A percentile compares a stretch with the other conserved stretches of the same genome.
phyloP scores from a whole-genome alignment of 2,329 filamentous ascomycete species.

The Chalaropsis thielavioides region DNA sequence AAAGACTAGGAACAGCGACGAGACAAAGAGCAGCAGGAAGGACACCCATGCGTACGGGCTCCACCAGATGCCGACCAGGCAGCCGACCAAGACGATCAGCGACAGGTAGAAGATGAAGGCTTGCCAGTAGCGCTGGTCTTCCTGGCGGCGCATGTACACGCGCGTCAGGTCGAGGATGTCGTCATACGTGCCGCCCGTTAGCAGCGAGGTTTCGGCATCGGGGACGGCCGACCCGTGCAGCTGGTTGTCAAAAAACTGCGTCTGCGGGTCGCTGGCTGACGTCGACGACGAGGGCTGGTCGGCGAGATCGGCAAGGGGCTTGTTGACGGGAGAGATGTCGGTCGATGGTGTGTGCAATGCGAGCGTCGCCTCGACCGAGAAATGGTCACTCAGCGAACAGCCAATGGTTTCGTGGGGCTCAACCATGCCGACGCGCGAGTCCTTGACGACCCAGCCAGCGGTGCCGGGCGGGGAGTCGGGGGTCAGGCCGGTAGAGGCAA shows the following conservation, averaged over 20 bases:
- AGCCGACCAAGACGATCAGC: slow-evolving; percentile 53
- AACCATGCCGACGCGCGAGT: slow-evolving; percentile 62
- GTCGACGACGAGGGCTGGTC: slow-evolving; percentile 18
- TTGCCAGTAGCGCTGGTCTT: slow-evolving; percentile 55
- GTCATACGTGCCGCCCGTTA: slow-evolving; percentile 31
- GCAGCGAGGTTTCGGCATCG: slow-evolving; percentile 20
- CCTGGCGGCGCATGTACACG: slow-evolving; percentile 56
- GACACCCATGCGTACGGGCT: slow-evolving; percentile 58
- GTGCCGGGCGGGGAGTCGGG: slow-evolving; percentile 22
- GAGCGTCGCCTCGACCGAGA: slow-evolving; percentile 74
- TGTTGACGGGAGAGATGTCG: slow-evolving; percentile 17
- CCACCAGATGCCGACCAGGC: slow-evolving; percentile 77
- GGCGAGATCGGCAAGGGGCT: slow-evolving; percentile 12
- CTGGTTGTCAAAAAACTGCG: slow-evolving; percentile 24
- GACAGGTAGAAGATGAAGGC: slow-evolving; percentile 58
- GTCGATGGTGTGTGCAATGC: slow-evolving; percentile 29
- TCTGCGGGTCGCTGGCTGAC: slow-evolving; percentile 17
- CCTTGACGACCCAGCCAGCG: slow-evolving; percentile 52
- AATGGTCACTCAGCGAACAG: slow-evolving; percentile 89
- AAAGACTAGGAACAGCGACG: slow-evolving; percentile 59
- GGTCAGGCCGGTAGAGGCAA: slow-evolving; percentile 46
- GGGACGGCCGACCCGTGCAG: slow-evolving; percentile 22
- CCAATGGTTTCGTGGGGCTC: slow-evolving; percentile 64
- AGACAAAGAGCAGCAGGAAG: slow-evolving; percentile 67
- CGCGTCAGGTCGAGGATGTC: slow-evolving; percentile 58